Conservation (phyloP, 2,329 filamentous ascomycete species). For the Westerdykella aurantiaca region DNA sequence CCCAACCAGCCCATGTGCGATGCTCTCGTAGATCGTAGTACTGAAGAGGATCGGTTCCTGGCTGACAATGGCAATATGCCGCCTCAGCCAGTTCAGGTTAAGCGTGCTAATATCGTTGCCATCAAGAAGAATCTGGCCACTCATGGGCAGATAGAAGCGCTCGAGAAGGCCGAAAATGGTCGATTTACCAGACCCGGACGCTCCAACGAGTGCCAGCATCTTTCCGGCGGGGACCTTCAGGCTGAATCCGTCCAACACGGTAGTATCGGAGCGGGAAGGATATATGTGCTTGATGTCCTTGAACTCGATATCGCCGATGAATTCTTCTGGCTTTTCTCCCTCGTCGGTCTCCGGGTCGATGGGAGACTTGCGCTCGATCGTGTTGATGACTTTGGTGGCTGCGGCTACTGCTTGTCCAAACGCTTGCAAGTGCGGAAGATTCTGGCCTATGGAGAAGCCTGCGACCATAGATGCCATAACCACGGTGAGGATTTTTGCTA, state of each 20-base stretch:
- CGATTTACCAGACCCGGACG: conserved; percentile 90
- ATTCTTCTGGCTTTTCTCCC: conserved; percentile 66
- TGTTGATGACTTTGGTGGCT: conserved; percentile 85
- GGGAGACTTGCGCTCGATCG: conserved; percentile 82
- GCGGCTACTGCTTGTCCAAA: conserved; percentile 80
- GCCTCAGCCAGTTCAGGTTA: conserved; percentile 85
- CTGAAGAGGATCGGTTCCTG: conserved; percentile 90
- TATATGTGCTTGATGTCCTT: conserved; percentile 87
- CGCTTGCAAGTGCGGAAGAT: conserved; percentile 69
- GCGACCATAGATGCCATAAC: conserved; percentile 90
- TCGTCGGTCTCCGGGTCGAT: conserved; percentile 67
- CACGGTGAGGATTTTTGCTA: conserved; percentile 74
- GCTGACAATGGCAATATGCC: conserved; percentile 86
- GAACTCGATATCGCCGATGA: conserved; percentile 75
- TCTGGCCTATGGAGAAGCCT: conserved; percentile 76
- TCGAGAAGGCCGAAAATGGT: conserved; percentile 92
- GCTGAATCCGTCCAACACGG: conserved; percentile 77
- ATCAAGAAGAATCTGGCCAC: conserved; percentile 72
- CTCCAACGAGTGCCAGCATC: conserved; percentile 86
- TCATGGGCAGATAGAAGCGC: conserved; percentile 87
- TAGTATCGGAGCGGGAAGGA: conserved; percentile 83
- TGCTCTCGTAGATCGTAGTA: conserved; percentile 84
- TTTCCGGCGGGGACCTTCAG: conserved; percentile 81
- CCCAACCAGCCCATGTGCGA: conserved; percentile 83
- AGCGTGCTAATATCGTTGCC: conserved; percentile 73